Conservation (phyloP, 805 yeast species). For the Barnettozyma botsteinii region DNA sequence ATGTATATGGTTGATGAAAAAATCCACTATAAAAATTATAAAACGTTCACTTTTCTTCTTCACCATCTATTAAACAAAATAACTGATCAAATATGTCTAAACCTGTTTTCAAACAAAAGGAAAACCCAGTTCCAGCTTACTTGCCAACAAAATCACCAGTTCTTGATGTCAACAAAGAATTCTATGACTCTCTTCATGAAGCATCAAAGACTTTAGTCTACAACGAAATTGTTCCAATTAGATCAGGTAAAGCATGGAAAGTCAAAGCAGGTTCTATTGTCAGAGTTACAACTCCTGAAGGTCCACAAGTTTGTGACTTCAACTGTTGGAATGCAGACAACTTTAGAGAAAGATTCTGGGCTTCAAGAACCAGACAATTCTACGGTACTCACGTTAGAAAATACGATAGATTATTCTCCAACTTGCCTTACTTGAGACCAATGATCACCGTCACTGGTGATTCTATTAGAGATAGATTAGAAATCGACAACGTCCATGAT, state of each 20-base stretch:
- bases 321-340: conserved; percentile 58
- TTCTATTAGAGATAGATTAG: conserved; percentile 50
- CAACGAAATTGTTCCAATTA: conserved; percentile 40
- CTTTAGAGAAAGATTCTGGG: conserved; percentile 65
- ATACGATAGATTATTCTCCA: conserved; percentile 60
- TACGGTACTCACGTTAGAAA: conserved; percentile 59
- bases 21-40: neutral
- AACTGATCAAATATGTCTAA: conserved; percentile 2
- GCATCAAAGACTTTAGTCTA: conserved; percentile 37
- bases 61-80: neutral
- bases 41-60: neutral
- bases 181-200: conserved; percentile 41
- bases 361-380: conserved; percentile 60
- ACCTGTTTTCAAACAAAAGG: conserved; percentile 22
- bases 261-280: conserved; percentile 58
- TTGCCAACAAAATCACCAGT: conserved; percentile 50
- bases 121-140: conserved; percentile 48
- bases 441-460: conserved; percentile 59
- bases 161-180: conserved; percentile 42
- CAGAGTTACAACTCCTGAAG: conserved; percentile 57
- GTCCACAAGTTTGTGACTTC: conserved; percentile 67
- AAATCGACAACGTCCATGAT: conserved; percentile 62
- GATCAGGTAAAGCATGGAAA: conserved; percentile 57
- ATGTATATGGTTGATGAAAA: neutral
- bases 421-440: conserved; percentile 59